Evolutionary conservation across 768 basidiomycete genomes (phyloP), one percentile per base, ranked within the genome.

Genomic region (Lactarius pseudohatsudake): DNA sequence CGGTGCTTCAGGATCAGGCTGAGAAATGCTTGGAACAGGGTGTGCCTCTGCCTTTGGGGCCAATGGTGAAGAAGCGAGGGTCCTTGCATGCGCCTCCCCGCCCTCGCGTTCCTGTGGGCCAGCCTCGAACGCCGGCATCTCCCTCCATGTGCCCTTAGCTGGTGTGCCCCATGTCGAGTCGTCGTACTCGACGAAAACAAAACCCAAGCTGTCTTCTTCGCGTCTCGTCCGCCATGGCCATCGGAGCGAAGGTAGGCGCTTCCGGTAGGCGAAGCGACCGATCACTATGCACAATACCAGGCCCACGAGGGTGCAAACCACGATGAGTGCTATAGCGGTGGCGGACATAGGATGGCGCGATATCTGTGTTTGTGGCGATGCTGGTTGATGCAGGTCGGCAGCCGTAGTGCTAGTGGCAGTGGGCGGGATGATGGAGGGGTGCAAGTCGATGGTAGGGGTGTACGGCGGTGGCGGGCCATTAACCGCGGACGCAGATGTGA

Each of bases 131-230:
- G 28, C n/a, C 15, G 66, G 62, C 9, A 55, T 67, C 41, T 56
- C 58, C 45, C 16, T 64, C 26, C 53, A 7, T 10, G 58, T 26
- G 10, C 45, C 28, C 26, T 59, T 63, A 11, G 57, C 5, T 9
- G 62, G 53, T 15, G 58, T 59, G 18, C 41, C 62, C 62, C 61
- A 59, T 3, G 66, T 63, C 26, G 61, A 59, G 20, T 67, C 62
- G 32, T 67, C 66, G 40, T 67, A 67, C 40, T 63, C 61, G 41
- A 67, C 58, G 26, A 67, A 67, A 10, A 67, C 66, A 47, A 67
- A 67, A 4, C 66, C 62, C 53, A 67, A 28, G 26, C 59, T 43
- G 4, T 59, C 62, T 34, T 67, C 62, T 41, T 41, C 66, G 8
- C 30, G 57, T 26, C 36, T 47, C 16, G 22, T 57, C 32, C 41